Evolutionary conservation across 805 yeast species (phyloP), one percentile per base, ranked within the genome.

Genomic region (Danielia oregonensis): DNA sequence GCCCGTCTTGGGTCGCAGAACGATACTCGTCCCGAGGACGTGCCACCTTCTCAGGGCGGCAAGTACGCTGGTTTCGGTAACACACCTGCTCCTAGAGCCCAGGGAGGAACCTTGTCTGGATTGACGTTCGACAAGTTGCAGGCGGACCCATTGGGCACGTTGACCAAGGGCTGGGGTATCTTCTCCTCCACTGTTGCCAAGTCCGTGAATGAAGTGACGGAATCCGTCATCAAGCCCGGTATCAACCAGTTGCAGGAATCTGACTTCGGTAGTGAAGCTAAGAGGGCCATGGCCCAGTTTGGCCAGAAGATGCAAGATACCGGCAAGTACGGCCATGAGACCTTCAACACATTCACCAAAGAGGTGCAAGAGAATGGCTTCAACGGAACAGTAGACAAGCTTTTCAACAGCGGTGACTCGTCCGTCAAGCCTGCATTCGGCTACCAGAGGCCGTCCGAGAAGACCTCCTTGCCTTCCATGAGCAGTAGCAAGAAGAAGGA

Each of bases 11-110:
- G 97, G 11, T 70, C 77, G 13, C 68, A 69, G 35, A 89, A 89
- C 59, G 79, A 78, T 6, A 40, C 68, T 13, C 76, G 94, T 57
- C 86, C 97, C 2, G 86, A 75, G 1, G 65, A 83, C 57, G 55
- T 87, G 33, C 95, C 91, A 3, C 97, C 97, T 18, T 83, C 91
- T 9, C 87, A 89, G 62, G 97, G 97, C 42, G 97, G 97, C 32
- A 84, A 80, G 55, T 89, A 80, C 56, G 80, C 78, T 42, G 97
- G 97, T 1, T 89, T 91, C 63, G 97, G 97, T 24, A 85, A 79
- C 48, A 74, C 87, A 0, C 86, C 89, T 4, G 70, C 66, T 17
- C 77, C 82, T 18, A 46, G 46, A 8, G 54, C 48, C 30, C 33
- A 31, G 27, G 68, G 61, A 30, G 75, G 77, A 2, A 63, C 79